Evolutionary conservation across 108 stramenopile species (phyloP), one percentile per base, ranked within the genome.

Genomic region (Skeletonema marinoi): DNA sequence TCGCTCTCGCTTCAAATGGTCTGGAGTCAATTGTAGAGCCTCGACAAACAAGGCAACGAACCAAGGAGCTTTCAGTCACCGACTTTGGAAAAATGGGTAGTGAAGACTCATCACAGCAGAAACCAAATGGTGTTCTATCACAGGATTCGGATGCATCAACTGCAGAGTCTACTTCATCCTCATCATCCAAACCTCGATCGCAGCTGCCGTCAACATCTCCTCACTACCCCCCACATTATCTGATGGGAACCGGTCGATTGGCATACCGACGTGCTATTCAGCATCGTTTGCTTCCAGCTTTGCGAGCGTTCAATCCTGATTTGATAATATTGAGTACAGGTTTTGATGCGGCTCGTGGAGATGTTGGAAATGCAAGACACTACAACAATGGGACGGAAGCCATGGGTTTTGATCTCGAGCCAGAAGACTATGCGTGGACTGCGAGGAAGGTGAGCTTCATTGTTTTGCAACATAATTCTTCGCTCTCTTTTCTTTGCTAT

Each of bases 311-410:
- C 81, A 87, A 96, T 66, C 98, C 99, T 32, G 98, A 99, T 88
- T 71, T 99, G 12, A 94, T 98, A 72, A 73, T 99, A 50, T 88
- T 99, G 78, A 96, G 95, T 65, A 95, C 98, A 12, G 99, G 99
- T 14, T 99, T 99, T 84, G 99, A 99, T 82, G 98, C 97, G 29
- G 89, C 90, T 65, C 88, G 87, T 51, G 90, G 90, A 42, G 97
- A 98, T 76, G 92, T 93, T 32, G 93, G 93, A 12, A 96, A 96
- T 83, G 95, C 95, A 32, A 83, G 89, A 35, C 95, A 96, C 74
- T 87, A 86, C 62, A 63, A 74, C 11, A 84, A 87, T 31, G 89
- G 80, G 3, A 88, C 78, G 58, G 84, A 93, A 71, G 79, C 78
- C n/a, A 85, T 88, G 81, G 95, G 92, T 12, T 75, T 93, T 16